phyloP scores from a whole-genome alignment of 257 asterid genomes.

The Solanum pennellii region DNA sequence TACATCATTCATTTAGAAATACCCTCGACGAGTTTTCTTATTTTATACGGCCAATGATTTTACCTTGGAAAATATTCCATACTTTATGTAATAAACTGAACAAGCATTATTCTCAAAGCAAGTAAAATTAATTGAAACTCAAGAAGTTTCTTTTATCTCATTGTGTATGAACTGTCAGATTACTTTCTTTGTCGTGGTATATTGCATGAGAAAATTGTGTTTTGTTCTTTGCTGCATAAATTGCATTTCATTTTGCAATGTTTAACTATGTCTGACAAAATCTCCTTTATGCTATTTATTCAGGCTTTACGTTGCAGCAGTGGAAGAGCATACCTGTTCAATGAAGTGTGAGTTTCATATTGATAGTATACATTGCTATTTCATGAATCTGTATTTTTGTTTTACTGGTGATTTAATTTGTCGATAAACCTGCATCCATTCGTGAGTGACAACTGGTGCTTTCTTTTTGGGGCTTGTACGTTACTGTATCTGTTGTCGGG shows the following conservation, averaged over 20 bases:
- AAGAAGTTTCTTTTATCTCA: neutral
- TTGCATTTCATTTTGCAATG: neutral
- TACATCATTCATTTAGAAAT: neutral
- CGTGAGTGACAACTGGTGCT: neutral
- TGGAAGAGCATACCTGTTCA: constrained; percentile 82
- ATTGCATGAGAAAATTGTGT: neutral
- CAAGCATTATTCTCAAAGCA: neutral
- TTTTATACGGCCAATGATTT: neutral
- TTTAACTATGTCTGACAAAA: neutral
- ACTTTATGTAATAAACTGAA: neutral
- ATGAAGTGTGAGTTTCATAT: constrained; percentile 42
- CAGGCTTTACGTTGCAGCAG: constrained; percentile 51
- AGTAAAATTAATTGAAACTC: neutral
- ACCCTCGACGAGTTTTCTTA: neutral
- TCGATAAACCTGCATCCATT: neutral
- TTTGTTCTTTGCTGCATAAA: neutral
- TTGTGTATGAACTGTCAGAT: neutral
- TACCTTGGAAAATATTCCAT: neutral
- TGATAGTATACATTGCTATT: neutral
- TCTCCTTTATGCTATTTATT: neutral
- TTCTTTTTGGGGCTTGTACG: neutral
- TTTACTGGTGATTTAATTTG: neutral
- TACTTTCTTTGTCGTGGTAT: neutral
- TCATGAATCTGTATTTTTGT: neutral
- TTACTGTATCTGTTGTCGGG: neutral